phyloP scores from a whole-genome alignment of 768 basidiomycete species.

The Arthromyces matolae region DNA sequence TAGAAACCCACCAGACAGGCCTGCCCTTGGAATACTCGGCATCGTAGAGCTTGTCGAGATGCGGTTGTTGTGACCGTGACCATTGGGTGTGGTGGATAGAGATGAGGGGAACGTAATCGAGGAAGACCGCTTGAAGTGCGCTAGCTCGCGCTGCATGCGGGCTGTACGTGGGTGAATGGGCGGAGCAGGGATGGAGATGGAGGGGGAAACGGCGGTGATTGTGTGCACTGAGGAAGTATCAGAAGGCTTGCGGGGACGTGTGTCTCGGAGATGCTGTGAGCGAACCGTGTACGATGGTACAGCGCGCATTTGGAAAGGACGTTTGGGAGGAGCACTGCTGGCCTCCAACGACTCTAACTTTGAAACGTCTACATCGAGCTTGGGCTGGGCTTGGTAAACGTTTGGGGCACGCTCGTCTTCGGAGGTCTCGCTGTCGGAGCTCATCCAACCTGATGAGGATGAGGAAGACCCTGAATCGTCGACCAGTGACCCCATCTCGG shows the following conservation, averaged over 20 bases:
- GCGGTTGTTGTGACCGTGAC: conserved; percentile 4
- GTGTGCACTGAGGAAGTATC: conserved; percentile 52
- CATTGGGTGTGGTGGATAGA: not conserved
- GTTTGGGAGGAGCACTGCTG: conserved; percentile 26
- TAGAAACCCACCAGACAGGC: conserved; percentile 48
- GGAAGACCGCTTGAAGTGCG: conserved; percentile 22
- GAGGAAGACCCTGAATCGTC: conserved; percentile 62
- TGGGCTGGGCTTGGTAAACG: conserved; percentile 28
- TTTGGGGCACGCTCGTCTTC: conserved; percentile 33
- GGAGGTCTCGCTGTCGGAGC: conserved; percentile 48
- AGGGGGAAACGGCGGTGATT: conserved; percentile 32
- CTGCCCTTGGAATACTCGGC: conserved; percentile 30
- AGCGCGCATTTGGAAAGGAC: conserved; percentile 45
- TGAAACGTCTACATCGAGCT: conserved; percentile 22
- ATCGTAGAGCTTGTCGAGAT: conserved; percentile 36
- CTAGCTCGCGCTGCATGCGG: conserved; percentile 9
- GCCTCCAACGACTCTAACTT: conserved; percentile 18
- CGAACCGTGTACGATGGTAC: conserved; percentile 41
- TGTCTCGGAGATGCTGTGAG: conserved; percentile 22
- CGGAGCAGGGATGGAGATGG: conserved; percentile 14
- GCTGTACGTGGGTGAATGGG: conserved; percentile 9
- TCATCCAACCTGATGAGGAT: conserved; percentile 50
- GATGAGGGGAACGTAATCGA: conserved; percentile 17
- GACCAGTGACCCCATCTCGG: conserved; percentile 61
- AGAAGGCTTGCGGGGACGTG: conserved; percentile 41